Evolutionary conservation across 83 land plant genomes (phyloP), one percentile per base, ranked within the genome.

Genomic region (Diphasiastrum complanatum): DNA sequence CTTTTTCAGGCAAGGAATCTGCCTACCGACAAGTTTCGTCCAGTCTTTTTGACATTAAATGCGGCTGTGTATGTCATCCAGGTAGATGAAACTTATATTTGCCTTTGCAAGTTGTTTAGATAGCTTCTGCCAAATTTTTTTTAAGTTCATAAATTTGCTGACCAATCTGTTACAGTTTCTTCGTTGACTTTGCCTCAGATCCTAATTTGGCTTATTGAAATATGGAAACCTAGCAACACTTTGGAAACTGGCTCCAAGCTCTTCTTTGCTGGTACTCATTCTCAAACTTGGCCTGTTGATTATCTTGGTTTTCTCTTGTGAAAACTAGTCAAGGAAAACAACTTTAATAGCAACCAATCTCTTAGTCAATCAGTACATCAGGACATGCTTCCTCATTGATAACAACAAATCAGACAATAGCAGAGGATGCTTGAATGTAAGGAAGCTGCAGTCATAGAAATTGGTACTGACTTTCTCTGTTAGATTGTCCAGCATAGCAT

Each of bases 251-350:
- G 26, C 8, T 55, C 59, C 34, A 55, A 55, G 34, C 34, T 32
- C 38, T 55, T 55, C 35, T 55, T 55, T 30, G 59, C 59, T 26
- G 59, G 59, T 55, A 55, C 34, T 55, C 11, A 12, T 27, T 55
- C 0, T 18, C 53, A 50, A 18, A 12, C 23, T 11, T 11, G 11
- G 53, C 22, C 12, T 50, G 11, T 50, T 50, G 19, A 0, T 0
- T 23, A 16, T 16, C 53, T 50, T 50, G 16, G 1, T 27, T 12
- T n/a, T n/a, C n/a, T n/a, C n/a, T n/a, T n/a, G n/a, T n/a, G n/a
- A n/a, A n/a, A n/a, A n/a, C n/a, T n/a, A n/a, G n/a, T n/a, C n/a
- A n/a, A n/a, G n/a, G n/a, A n/a, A n/a, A n/a, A n/a, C n/a, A n/a
- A n/a, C n/a, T n/a, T n/a, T n/a, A n/a, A n/a, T n/a, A n/a, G n/a